These are phyloP conservation scores for Boletus subcaerulescens DNA, from an alignment of 768 basidiomycete species.

Conservation along the genomic window DNA sequence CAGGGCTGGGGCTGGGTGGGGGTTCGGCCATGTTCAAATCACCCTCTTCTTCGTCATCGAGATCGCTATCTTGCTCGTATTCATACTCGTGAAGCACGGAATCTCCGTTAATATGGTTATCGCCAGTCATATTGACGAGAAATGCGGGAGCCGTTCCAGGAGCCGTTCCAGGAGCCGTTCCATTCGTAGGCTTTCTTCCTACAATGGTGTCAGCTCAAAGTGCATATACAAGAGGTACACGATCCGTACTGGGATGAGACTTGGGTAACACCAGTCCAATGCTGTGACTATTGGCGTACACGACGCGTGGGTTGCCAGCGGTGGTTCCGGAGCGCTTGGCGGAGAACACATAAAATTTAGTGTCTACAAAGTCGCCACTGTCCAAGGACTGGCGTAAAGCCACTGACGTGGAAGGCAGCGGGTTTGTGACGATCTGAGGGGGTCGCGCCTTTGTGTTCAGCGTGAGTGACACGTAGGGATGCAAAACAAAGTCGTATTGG, in stretches of 20 bases:
- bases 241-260: slow-evolving; percentile 6
- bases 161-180: slow-evolving; percentile 8
- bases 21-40: background rate
- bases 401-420: slow-evolving; percentile 13
- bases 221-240: background rate
- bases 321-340: slow-evolving; percentile 5
- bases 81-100: slow-evolving; percentile 26
- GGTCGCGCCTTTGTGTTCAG: slow-evolving; percentile 17
- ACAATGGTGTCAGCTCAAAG: background rate
- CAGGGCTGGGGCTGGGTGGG: too few species aligned
- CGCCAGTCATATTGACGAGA: slow-evolving; percentile 22
- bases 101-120: slow-evolving; percentile 16
- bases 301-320: slow-evolving; percentile 21
- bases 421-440: slow-evolving; percentile 7
- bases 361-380: slow-evolving; percentile 27
- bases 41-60: slow-evolving; percentile 23
- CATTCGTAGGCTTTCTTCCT: slow-evolving; percentile 7
- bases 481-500: slow-evolving; percentile 1
- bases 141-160: slow-evolving; percentile 12
- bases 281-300: slow-evolving; percentile 25
- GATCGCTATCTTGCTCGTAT: slow-evolving; percentile 30
- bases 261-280: slow-evolving; percentile 17
- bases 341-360: slow-evolving; percentile 30
- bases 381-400: slow-evolving; percentile 25
- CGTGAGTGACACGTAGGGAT: slow-evolving; percentile 23